Evolutionary conservation across 108 stramenopile genomes (phyloP).

Genomic region (Nitzschia sp.): DNA sequence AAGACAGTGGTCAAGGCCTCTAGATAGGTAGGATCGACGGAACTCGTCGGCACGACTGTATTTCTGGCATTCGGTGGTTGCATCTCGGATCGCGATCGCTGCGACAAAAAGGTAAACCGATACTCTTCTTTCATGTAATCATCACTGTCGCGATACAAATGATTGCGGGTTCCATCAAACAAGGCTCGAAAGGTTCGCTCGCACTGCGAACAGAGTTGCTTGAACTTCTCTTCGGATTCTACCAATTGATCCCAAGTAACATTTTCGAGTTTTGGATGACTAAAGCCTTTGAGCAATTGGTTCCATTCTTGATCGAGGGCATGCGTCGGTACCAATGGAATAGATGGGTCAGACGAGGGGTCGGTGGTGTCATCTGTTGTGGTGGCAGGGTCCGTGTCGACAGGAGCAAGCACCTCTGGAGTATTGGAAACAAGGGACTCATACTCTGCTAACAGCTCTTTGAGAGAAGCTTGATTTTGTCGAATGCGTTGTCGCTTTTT

Average conservation of each 20-base stretch:
- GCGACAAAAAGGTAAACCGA: background rate
- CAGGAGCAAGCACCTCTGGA: no score
- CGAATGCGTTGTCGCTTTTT: no score
- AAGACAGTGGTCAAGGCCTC: conserved; percentile 5
- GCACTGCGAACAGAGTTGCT: conserved; percentile 8
- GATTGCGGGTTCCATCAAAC: background rate
- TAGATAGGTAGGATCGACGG: no score
- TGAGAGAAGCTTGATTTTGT: no score
- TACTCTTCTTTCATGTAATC: background rate
- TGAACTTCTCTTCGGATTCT: conserved; percentile 24
- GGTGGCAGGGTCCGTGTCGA: no score
- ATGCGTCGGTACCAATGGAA: no score
- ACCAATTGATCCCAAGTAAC: conserved; percentile 17
- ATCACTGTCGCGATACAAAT: background rate
- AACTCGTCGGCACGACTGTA: no score
- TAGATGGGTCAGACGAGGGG: no score
- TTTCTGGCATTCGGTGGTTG: background rate
- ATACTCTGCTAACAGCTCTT: no score
- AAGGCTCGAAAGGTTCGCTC: background rate
- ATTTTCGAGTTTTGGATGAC: background rate
- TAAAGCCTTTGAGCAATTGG: background rate
- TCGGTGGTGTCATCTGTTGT: no score
- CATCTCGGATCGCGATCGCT: background rate
- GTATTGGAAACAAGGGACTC: no score
- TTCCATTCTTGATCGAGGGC: background rate